Base-by-base conservation (phyloP, 108 stramenopile species). In the Chaetoceros tenuissimus region DNA sequence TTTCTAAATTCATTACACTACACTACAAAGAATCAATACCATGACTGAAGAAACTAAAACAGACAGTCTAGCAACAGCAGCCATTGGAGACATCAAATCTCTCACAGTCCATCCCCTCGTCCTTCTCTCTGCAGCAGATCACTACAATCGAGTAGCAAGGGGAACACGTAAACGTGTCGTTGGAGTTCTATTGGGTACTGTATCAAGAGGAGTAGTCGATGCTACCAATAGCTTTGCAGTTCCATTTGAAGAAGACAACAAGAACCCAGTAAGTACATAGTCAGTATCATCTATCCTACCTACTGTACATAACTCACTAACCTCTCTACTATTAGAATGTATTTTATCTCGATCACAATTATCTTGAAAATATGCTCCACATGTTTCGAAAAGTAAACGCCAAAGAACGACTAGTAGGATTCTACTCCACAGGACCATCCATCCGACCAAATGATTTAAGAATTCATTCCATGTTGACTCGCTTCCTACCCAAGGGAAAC, bases 291-390 rank as follows among this genome's bases (percentile, higher is more conserved):
- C 5, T 40, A 40, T 40, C 23, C 29, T 58, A n/a, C 52, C 8
- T 53, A 5, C 21, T 52, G 7, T 23, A 52, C 60, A 62, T 19
- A 5, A 22, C 28, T 17, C 21, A 50, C 18, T 8, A n/a, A n/a
- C n/a, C n/a, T n/a, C n/a, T n/a, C n/a, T n/a, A n/a, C n/a, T n/a
- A n/a, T n/a, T 24, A 71, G 73, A 51, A 75, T 62, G 80, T 99
- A 51, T 92, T 87, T 81, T 99, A 95, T 71, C 79, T 99, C 59
- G 98, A 99, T 77, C 98, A 99, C 81, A 97, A 96, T 64, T 99
- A 80, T 62, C 66, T 99, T 31, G 98, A 99, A 67, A 95, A 73
- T 59, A 86, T 88, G 87, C 57, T 84, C 26, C 67, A 48, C 43
- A 84, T 90, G 82, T 86, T 84, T 49, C 81, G 85, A 28, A 89